phyloP scores from a whole-genome alignment of 2,329 filamentous ascomycete genomes.

The Aureobasidium sp. region DNA sequence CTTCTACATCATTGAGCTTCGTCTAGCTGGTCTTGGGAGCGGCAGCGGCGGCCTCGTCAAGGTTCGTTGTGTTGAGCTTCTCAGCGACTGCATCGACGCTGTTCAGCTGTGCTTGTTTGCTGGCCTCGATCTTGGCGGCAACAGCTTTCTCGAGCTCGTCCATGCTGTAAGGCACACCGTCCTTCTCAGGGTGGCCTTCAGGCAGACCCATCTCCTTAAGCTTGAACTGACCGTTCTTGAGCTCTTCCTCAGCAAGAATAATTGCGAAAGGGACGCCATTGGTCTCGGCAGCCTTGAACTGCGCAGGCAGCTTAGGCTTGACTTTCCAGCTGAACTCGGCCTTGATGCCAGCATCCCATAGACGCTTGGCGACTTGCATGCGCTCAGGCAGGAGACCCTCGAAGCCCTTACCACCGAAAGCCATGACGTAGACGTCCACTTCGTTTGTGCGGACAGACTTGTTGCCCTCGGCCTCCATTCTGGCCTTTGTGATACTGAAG shows the following conservation, averaged over 20 bases:
- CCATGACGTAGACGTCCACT: constrained; percentile 91
- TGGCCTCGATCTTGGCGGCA: constrained; percentile 41
- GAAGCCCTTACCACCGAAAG: constrained; percentile 81
- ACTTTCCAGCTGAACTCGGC: constrained; percentile 85
- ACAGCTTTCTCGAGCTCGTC: constrained; percentile 58
- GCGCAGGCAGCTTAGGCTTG: constrained; percentile 79
- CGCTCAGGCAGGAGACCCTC: constrained; percentile 74
- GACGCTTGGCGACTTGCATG: constrained; percentile 65
- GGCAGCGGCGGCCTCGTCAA: constrained; percentile 20
- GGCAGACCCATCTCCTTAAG: constrained; percentile 78
- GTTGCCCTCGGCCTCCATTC: constrained; percentile 56
- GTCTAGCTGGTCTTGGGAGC: constrained; percentile 19
- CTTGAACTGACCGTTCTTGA: constrained; percentile 74
- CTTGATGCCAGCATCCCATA: constrained; percentile 88
- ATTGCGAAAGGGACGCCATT: constrained; percentile 76
- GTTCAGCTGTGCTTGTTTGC: constrained; percentile 22
- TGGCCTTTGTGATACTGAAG: constrained; percentile 81
- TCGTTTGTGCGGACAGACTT: constrained; percentile 58
- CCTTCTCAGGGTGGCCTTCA: constrained; percentile 83
- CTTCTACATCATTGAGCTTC: neutral
- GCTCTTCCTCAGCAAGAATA: constrained; percentile 85
- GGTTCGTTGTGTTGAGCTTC: constrained; percentile 14
- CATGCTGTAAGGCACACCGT: constrained; percentile 68
- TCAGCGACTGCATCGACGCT: constrained; percentile 18
- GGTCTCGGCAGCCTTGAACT: constrained; percentile 84